Percentiles rank a stretch among this genome's conserved stretches.
phyloP scores from a whole-genome alignment of 768 basidiomycete species.

The Nevesoporus exiguus region DNA sequence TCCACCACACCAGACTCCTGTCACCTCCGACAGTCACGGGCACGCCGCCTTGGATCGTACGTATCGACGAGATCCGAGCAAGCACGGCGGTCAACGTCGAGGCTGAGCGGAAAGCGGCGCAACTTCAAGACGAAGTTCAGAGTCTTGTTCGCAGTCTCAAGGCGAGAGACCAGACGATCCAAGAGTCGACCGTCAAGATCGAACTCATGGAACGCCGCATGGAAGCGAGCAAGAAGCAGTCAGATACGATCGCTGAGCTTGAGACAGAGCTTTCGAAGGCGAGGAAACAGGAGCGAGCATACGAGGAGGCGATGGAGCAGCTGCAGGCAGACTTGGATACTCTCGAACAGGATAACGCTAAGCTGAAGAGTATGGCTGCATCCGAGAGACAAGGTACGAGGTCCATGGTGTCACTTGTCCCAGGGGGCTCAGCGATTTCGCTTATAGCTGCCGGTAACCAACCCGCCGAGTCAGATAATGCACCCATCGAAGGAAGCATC shows the following conservation, averaged over 20 bases:
- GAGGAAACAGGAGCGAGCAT: conserved; percentile 83
- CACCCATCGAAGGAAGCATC: conserved; percentile 71
- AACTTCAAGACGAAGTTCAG: conserved; percentile 88
- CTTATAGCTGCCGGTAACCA: conserved; percentile 45
- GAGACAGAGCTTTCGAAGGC: conserved; percentile 78
- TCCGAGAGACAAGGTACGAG: conserved; percentile 68
- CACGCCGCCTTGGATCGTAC: conserved; percentile 78
- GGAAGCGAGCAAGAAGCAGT: conserved; percentile 88
- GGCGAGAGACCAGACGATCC: conserved; percentile 84
- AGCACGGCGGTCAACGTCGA: conserved; percentile 84
- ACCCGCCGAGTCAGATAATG: conserved; percentile 54
- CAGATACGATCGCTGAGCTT: conserved; percentile 76
- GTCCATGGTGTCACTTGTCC: not conserved
- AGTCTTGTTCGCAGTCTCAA: conserved; percentile 81
- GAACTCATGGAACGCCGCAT: conserved; percentile 92
- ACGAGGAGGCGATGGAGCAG: conserved; percentile 93
- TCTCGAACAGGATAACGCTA: conserved; percentile 84
- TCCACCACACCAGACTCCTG: not conserved
- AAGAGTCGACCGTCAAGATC: conserved; percentile 89
- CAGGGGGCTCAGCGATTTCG: not conserved
- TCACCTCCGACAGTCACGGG: conserved; percentile 53
- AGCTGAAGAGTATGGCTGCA: conserved; percentile 65
- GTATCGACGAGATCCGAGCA: conserved; percentile 81
- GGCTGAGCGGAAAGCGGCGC: conserved; percentile 82
- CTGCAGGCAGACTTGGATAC: conserved; percentile 84